Base-by-base conservation (phyloP, 345 rosid genomes). In the Atalantia buxifolia region DNA sequence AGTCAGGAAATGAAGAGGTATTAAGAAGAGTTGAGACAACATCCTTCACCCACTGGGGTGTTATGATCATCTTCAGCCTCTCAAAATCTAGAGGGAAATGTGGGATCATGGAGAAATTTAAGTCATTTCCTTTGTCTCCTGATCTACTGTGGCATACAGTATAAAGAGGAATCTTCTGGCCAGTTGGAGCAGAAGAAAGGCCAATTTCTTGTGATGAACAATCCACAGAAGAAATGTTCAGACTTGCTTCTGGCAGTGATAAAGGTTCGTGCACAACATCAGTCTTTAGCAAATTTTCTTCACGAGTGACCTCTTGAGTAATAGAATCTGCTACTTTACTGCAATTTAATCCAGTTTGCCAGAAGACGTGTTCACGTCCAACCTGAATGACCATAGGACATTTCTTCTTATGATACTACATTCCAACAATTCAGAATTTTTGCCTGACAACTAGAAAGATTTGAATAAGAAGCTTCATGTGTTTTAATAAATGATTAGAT, bases 61-160 rank as follows among this genome's bases (percentile, higher is more conserved):
- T 92, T 65, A 91, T 85, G 77, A 89, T 65, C 79, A 78, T 21
- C 88, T 92, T 91, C 81, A 93, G 81, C 76, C 89, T 89, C 75
- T 87, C 82, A 1, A 90, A 77, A 75, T 95, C 97, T 1, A 77
- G 82, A 22, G 88, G 85, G 71, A 82, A 83, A 81, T 91, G 87
- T 21, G 98, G 99, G 81, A 95, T 93, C 76, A 95, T 53, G 30
- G 98, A 91, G 82, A 93, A 88, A 82, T 95, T 93, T 86, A 89
- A 69, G 87, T 89, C 92, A 73, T 92, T 89, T 84, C 97, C 98
- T 86, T 95, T 93, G 80, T 95, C 97, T 31, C 98, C 97, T 22
- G 88, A 91, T 72, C 98, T 82, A 75, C 95, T 77, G 75, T 95
- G 98, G 53, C 95, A 96, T 35, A 92, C 86, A 40, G 77, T 68